Conservation (phyloP, 768 basidiomycete genomes). For the Grammothele lineata region DNA sequence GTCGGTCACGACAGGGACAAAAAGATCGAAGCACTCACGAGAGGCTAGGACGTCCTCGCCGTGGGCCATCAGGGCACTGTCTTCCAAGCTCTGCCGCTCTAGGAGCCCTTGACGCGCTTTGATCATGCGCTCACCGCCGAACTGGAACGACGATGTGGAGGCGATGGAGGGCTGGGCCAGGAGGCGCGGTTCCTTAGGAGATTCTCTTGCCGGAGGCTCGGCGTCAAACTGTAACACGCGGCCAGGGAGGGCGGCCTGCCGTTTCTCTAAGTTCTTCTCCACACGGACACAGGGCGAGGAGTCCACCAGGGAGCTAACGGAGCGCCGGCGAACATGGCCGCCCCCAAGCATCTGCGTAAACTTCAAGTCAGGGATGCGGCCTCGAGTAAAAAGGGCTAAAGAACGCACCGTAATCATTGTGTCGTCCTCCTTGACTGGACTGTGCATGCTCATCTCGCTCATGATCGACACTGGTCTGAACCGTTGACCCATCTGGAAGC, state of each 20-base stretch:
- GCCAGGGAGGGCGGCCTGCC: slow-evolving; percentile 40
- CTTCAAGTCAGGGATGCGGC: slow-evolving; percentile 10
- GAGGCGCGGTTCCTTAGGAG: slow-evolving; percentile 43
- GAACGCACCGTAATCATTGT: slow-evolving; percentile 72
- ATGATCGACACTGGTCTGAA: slow-evolving; percentile 65
- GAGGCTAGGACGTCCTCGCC: slow-evolving; percentile 57
- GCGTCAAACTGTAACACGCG: slow-evolving; percentile 22
- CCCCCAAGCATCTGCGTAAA: slow-evolving; percentile 71
- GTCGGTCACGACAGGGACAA: slow-evolving; percentile 12
- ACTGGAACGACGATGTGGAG: slow-evolving; percentile 57
- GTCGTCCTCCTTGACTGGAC: slow-evolving; percentile 63
- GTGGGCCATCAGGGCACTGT: slow-evolving; percentile 56
- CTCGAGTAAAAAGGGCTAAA: neutral
- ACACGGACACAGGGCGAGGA: slow-evolving; percentile 64
- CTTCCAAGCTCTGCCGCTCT: slow-evolving; percentile 64
- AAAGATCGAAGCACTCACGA: slow-evolving; percentile 37
- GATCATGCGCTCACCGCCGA: slow-evolving; percentile 68
- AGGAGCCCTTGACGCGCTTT: slow-evolving; percentile 57
- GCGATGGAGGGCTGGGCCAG: slow-evolving; percentile 65
- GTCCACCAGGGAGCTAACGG: slow-evolving; percentile 62
- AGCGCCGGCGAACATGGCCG: slow-evolving; percentile 65
- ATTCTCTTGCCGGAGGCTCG: slow-evolving; percentile 34
- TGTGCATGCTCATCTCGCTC: slow-evolving; percentile 45
- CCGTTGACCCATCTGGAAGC: slow-evolving; percentile 42
- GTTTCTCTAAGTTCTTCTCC: slow-evolving; percentile 63